Evolutionary conservation across 2,329 filamentous ascomycete genomes (phyloP), one percentile per base, ranked within the genome.

Genomic region (Beauveria varroae): DNA sequence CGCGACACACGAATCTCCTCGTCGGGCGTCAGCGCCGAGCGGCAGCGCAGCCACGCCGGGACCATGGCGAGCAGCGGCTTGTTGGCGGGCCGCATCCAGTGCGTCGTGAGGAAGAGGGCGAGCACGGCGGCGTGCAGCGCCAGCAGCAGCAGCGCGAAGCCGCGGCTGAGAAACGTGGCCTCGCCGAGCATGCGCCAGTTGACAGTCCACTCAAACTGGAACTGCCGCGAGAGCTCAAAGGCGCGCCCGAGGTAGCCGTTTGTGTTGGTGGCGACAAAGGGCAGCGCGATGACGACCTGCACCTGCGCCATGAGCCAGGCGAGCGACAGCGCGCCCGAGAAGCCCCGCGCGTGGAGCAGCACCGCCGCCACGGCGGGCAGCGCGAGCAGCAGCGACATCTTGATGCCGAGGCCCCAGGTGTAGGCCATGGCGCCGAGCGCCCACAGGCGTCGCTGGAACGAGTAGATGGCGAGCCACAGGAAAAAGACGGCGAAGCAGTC

Each of bases 171-270:
- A 68, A 99, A 99, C 0, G 78, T 74, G 7, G 89, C 84, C 74
- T 97, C 92, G 18, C 89, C 87, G n/a, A 97, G 76, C 72, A 98
- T 98, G 59, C 93, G 86, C 95, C 95, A 99, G 74, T 99, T 99
- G 67, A 99, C 95, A 0, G 95, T 99, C 95, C 95, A 99, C 75
- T 93, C 92, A 80, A 93, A 98, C 68, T 96, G 81, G 76, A 99
- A 99, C 68, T 91, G 86, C 60, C 95, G 83, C 52, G 90, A 92
- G 62, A 99, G 82, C 76, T 99, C 92, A 71, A 99, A 99, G 0
- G 95, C 92, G 65, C 89, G 82, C 52, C 84, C 83, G 20, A 96
- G 71, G 72, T 99, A 99, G 30, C 87, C 90, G 63, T 75, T 74
- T 22, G 86, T 75, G 67, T 91, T 88, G 46, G 77, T 77, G 10